Evolutionary conservation across 2,329 filamentous ascomycete genomes (phyloP).

Genomic region (Paramyrothecium roridum): DNA sequence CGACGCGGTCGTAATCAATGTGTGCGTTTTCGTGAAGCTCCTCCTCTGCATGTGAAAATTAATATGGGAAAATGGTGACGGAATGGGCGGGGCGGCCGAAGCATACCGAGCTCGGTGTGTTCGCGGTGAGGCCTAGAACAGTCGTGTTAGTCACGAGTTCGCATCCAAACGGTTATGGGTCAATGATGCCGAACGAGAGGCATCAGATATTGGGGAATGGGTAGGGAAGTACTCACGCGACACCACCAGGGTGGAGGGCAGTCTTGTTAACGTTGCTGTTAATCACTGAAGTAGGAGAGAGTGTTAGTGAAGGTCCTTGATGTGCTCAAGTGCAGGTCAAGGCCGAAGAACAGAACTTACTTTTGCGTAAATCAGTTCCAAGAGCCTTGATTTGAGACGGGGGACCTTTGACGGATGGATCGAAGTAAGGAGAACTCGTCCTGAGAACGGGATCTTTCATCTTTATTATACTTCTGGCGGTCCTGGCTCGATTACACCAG

Average conservation of each 20-base stretch:
- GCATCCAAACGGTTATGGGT: background rate
- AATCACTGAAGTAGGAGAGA: slow-evolving; percentile 40
- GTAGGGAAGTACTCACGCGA: slow-evolving; percentile 67
- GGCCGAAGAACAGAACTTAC: slow-evolving; percentile 24
- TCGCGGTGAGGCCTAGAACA: slow-evolving; percentile 68
- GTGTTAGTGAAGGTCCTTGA: slow-evolving; percentile 13
- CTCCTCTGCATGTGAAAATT: slow-evolving; percentile 56
- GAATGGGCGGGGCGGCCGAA: background rate
- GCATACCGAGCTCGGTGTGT: slow-evolving; percentile 83
- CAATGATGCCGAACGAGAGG: background rate
- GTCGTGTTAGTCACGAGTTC: slow-evolving; percentile 20
- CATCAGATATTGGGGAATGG: background rate
- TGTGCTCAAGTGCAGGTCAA: slow-evolving; percentile 5
- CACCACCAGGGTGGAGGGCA: slow-evolving; percentile 83
- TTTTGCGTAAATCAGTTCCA: slow-evolving; percentile 37
- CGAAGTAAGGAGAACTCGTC: slow-evolving; percentile 32
- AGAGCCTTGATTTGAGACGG: slow-evolving; percentile 32
- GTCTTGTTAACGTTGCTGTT: slow-evolving; percentile 79
- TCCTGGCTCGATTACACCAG: slow-evolving; percentile 7
- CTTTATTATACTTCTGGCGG: slow-evolving; percentile 34
- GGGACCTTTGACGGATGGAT: slow-evolving; percentile 36
- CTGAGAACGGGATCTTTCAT: slow-evolving; percentile 38
- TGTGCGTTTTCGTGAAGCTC: slow-evolving; percentile 96
- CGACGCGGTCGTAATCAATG: slow-evolving; percentile 98
- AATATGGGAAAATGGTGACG: slow-evolving; percentile 12